phyloP scores from a whole-genome alignment of 805 yeast species.

The Pichia nakasei region DNA sequence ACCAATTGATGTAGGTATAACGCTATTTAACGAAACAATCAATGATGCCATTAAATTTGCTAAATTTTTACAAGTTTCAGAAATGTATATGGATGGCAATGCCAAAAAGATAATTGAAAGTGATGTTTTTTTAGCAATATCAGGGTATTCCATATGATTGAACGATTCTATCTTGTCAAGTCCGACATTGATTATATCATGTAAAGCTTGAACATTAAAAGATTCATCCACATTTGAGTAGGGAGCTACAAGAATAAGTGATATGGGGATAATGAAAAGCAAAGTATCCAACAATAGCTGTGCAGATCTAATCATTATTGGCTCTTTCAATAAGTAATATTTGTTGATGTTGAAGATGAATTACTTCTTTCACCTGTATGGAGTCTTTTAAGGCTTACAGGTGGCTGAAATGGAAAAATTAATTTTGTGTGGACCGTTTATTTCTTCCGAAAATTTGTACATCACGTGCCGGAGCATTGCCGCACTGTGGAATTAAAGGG shows the following conservation, averaged over 20 bases:
- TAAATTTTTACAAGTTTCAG: slow-evolving; percentile 3
- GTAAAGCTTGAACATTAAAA: slow-evolving; percentile 81
- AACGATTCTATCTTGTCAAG: slow-evolving; percentile 34
- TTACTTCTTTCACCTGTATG: not conserved
- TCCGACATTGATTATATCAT: slow-evolving; percentile 69
- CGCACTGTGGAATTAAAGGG: no score
- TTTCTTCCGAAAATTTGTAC: no score
- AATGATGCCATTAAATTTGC: not conserved
- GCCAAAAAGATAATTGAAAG: slow-evolving; percentile 58
- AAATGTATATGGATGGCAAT: slow-evolving; percentile 25
- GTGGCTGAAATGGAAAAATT: no score
- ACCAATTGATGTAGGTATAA: not conserved
- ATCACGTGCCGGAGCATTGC: no score
- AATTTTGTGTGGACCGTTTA: no score
- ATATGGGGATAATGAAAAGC: slow-evolving; percentile 38
- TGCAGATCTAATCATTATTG: not conserved
- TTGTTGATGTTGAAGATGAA: no score
- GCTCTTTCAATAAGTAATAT: no score
- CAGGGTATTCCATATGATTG: slow-evolving; percentile 79
- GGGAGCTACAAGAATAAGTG: slow-evolving; percentile 53
- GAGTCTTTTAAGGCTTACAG: no score
- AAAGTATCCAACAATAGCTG: slow-evolving; percentile 14
- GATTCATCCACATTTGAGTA: slow-evolving; percentile 93
- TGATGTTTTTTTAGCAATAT: slow-evolving; percentile 83
- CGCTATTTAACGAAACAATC: not conserved